phyloP scores from a whole-genome alignment of 2,329 filamentous ascomycete species.

The Parastagonospora avenae region DNA sequence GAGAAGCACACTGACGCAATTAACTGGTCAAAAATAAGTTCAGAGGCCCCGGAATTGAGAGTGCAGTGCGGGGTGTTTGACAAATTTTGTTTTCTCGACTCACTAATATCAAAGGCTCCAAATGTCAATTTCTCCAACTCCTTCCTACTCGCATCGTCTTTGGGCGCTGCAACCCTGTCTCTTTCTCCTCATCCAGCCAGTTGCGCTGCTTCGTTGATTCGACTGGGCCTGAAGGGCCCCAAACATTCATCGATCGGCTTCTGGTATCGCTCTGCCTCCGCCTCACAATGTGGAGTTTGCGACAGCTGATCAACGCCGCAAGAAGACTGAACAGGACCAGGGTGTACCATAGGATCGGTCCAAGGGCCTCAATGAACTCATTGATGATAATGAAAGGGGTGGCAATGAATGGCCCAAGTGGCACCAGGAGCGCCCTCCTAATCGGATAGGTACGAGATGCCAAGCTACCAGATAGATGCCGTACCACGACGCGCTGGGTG shows the following conservation, averaged over 20 bases:
- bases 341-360: not conserved
- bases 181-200: slow-evolving; percentile 2
- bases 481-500: not conserved
- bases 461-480: slow-evolving; percentile 6
- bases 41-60: no score
- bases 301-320: not conserved
- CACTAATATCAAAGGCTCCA: no score
- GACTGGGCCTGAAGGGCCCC: slow-evolving; percentile 12
- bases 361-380: not conserved
- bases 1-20: no score
- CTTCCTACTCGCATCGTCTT: slow-evolving; percentile 6
- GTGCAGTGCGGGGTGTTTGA: no score
- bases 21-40: no score
- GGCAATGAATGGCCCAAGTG: slow-evolving; percentile 6
- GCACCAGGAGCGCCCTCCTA: slow-evolving; percentile 5
- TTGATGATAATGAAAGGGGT: slow-evolving; percentile 1
- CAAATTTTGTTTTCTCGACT: no score
- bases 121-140: not conserved
- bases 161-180: slow-evolving; percentile 5
- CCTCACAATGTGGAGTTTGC: not conserved
- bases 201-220: not conserved
- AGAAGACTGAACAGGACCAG: not conserved
- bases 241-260: not conserved
- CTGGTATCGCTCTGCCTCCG: not conserved
- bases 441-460: slow-evolving; percentile 13